phyloP scores from a whole-genome alignment of 2,329 filamentous ascomycete species.

The Pseudogymnoascus sp. region DNA sequence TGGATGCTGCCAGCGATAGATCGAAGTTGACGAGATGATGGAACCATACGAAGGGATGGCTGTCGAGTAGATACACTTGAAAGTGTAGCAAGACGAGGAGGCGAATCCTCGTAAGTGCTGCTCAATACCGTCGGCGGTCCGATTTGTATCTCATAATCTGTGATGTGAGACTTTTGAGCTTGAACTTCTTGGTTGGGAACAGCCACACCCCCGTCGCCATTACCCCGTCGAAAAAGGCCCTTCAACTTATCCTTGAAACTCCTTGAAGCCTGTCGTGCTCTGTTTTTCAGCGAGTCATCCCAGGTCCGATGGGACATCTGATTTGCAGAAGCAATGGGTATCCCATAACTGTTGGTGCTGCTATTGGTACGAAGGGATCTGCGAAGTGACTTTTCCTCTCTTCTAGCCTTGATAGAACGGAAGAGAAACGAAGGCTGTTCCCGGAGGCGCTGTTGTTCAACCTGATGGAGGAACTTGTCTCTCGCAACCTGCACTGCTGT shows the following conservation, averaged over 20 bases:
- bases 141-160: slow-evolving; percentile 16
- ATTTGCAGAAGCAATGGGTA: slow-evolving; percentile 24
- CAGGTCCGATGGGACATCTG: slow-evolving; percentile 20
- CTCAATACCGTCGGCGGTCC: slow-evolving; percentile 22
- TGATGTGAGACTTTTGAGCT: slow-evolving; percentile 29
- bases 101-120: slow-evolving; percentile 34
- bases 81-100: slow-evolving; percentile 26
- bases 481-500: slow-evolving; percentile 31
- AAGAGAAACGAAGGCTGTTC: slow-evolving; percentile 40
- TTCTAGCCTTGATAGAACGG: slow-evolving; percentile 24
- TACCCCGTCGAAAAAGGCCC: slow-evolving; percentile 42
- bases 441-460: slow-evolving; percentile 30
- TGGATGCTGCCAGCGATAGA: slow-evolving; percentile 49
- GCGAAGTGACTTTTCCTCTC: slow-evolving; percentile 30
- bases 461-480: slow-evolving; percentile 30
- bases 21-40: slow-evolving; percentile 38
- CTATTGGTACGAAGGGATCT: slow-evolving; percentile 43
- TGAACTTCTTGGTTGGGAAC: slow-evolving; percentile 47
- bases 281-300: slow-evolving; percentile 37
- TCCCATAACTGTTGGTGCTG: slow-evolving; percentile 31
- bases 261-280: slow-evolving; percentile 53
- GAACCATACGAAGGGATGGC: slow-evolving; percentile 41
- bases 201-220: slow-evolving; percentile 26
- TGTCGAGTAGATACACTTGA: slow-evolving; percentile 39
- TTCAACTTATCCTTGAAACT: slow-evolving; percentile 54